A percentile compares a stretch with the other conserved stretches of the same genome.
Conservation (phyloP, 75 land plant genomes). For the Ceratopteris richardii region DNA sequence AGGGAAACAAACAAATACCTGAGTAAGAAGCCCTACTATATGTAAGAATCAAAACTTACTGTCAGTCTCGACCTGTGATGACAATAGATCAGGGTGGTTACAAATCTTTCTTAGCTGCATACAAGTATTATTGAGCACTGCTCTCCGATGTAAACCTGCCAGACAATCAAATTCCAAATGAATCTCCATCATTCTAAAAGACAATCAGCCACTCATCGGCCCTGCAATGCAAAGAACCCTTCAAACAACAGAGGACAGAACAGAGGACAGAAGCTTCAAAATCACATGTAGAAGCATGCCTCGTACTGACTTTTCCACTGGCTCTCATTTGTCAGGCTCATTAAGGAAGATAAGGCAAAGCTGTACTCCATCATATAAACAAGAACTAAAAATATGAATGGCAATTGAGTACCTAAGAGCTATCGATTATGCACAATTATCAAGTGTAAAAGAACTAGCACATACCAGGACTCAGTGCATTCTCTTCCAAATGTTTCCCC, state of each 20-base stretch:
- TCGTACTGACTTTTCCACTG: too few species aligned
- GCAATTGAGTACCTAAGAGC: too few species aligned
- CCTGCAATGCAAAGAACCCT: not conserved
- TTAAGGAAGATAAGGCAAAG: too few species aligned
- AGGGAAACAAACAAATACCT: too few species aligned
- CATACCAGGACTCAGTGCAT: conserved; percentile 21
- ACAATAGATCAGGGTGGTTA: conserved; percentile 86
- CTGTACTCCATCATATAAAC: too few species aligned
- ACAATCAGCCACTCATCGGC: not conserved
- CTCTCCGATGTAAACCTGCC: conserved; percentile 40
- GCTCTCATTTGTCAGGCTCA: too few species aligned
- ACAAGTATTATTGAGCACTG: conserved; percentile 49
- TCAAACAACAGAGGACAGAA: too few species aligned
- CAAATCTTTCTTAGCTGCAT: conserved; percentile 88
- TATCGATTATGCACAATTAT: not conserved
- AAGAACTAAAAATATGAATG: too few species aligned
- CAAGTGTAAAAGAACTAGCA: not conserved
- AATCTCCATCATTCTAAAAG: not conserved
- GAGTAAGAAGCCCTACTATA: too few species aligned
- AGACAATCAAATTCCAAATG: not conserved
- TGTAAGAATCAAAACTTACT: conserved; percentile 26
- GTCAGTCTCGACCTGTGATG: conserved; percentile 42
- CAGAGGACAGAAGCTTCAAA: too few species aligned
- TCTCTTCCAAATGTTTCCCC: conserved; percentile 45
- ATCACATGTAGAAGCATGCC: too few species aligned